Evolutionary conservation across 2,329 filamentous ascomycete species (phyloP).

Genomic region (Fusarium begoniae): DNA sequence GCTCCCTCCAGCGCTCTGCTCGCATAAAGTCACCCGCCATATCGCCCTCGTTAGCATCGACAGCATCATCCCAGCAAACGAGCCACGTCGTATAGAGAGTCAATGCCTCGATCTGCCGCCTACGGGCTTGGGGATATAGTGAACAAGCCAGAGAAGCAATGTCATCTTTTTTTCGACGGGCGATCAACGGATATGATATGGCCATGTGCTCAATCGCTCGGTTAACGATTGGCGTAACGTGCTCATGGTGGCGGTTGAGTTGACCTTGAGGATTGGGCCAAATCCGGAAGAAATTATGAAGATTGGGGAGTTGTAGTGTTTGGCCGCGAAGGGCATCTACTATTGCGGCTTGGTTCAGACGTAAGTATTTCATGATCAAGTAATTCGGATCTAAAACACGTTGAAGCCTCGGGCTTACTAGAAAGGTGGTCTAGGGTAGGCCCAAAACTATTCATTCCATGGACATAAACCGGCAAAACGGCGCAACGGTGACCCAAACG

Average conservation of each 20-base stretch:
- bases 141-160: conserved; percentile 35
- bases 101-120: conserved; percentile 32
- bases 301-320: conserved; percentile 41
- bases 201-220: conserved; percentile 45
- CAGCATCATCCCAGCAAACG: conserved; percentile 47
- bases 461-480: not conserved
- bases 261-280: conserved; percentile 36
- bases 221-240: conserved; percentile 33
- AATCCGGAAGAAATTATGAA: conserved; percentile 35
- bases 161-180: conserved; percentile 47
- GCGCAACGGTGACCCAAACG: not conserved
- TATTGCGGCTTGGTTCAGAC: conserved; percentile 31
- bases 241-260: conserved; percentile 37
- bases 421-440: conserved; percentile 15
- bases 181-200: conserved; percentile 42
- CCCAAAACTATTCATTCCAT: not conserved
- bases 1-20: conserved; percentile 40
- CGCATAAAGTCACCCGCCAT: conserved; percentile 39
- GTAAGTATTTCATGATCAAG: conserved; percentile 31
- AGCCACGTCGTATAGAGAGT: conserved; percentile 44
- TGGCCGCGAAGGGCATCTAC: conserved; percentile 40
- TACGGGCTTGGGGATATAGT: conserved; percentile 38
- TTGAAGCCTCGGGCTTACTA: not conserved
- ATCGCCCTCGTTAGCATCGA: conserved; percentile 44
- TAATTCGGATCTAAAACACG: not conserved